These are phyloP conservation scores for Darksidea phi DNA, from an alignment of 495 filamentous ascomycete genomes.

Conservation along the genomic window DNA sequence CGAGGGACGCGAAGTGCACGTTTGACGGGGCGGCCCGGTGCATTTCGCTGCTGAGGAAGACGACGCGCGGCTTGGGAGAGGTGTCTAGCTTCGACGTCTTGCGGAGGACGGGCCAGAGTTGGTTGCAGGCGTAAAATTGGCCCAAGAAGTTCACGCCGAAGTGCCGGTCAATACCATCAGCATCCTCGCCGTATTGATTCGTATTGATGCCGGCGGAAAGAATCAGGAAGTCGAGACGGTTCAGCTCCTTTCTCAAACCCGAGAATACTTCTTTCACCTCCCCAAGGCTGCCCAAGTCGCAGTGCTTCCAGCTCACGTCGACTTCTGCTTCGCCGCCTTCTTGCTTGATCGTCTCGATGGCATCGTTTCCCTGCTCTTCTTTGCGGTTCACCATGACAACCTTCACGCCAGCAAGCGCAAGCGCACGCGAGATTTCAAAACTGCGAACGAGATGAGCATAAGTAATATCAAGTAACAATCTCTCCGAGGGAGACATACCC, in stretches of 20 bases:
- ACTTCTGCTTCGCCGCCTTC: slow-evolving; percentile 45
- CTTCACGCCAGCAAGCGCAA: slow-evolving; percentile 38
- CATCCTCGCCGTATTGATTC: slow-evolving; percentile 44
- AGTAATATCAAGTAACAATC: background rate
- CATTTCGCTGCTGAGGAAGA: slow-evolving; percentile 13
- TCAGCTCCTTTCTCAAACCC: slow-evolving; percentile 35
- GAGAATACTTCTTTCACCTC: slow-evolving; percentile 46
- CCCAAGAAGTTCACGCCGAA: slow-evolving; percentile 54
- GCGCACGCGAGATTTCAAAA: slow-evolving; percentile 36
- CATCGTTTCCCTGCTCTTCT: slow-evolving; percentile 48
- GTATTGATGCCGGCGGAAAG: slow-evolving; percentile 53
- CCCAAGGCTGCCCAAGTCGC: slow-evolving; percentile 47
- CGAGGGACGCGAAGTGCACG: slow-evolving; percentile 17
- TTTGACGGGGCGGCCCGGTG: slow-evolving; percentile 18
- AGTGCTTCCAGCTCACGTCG: slow-evolving; percentile 44
- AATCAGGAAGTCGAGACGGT: slow-evolving; percentile 50
- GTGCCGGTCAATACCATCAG: slow-evolving; percentile 52
- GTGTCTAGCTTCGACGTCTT: slow-evolving; percentile 42
- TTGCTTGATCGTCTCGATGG: slow-evolving; percentile 44
- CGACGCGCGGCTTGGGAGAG: slow-evolving; percentile 39
- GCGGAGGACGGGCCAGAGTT: slow-evolving; percentile 47
- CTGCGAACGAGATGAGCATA: background rate
- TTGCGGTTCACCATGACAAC: slow-evolving; percentile 47
- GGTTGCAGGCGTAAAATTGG: slow-evolving; percentile 49
- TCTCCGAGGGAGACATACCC: slow-evolving; percentile 3